Evolutionary conservation across 2,329 filamentous ascomycete species (phyloP).

Genomic region (Colletotrichum nymphaeae): DNA sequence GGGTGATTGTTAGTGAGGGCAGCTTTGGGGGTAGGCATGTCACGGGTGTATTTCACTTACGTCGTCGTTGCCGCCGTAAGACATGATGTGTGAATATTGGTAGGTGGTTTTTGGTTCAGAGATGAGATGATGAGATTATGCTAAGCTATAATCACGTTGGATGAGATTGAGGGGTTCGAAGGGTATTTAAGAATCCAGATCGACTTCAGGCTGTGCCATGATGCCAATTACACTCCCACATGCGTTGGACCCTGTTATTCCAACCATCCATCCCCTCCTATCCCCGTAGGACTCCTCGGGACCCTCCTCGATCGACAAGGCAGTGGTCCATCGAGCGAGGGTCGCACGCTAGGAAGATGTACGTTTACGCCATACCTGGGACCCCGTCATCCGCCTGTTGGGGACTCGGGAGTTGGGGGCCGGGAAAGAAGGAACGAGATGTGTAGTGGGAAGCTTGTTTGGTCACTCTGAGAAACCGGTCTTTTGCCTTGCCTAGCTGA

Average conservation of each 20-base stretch:
- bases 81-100: constrained; percentile 47
- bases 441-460: background rate
- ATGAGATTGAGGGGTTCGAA: background rate
- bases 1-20: constrained; percentile 20
- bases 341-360: constrained; percentile 26
- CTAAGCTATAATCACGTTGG: background rate
- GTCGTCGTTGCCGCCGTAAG: constrained; percentile 57
- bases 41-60: too few relatives aligned
- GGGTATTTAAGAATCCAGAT: constrained; percentile 22
- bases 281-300: background rate
- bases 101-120: background rate
- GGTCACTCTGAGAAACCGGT: background rate
- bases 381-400: background rate
- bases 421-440: background rate
- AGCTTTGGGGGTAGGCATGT: too few relatives aligned
- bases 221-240: constrained; percentile 30
- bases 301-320: constrained; percentile 32
- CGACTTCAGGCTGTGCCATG: background rate
- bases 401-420: background rate
- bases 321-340: constrained; percentile 27
- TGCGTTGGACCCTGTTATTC: constrained; percentile 15
- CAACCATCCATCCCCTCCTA: background rate
- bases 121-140: constrained; percentile 8
- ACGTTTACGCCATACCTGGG: constrained; percentile 32
- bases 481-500: background rate